A percentile compares a stretch with the other conserved stretches of the same genome.
These are phyloP conservation scores for Penicillium sp. DNA, from an alignment of 2,329 filamentous ascomycete species.

Conservation along the genomic window DNA sequence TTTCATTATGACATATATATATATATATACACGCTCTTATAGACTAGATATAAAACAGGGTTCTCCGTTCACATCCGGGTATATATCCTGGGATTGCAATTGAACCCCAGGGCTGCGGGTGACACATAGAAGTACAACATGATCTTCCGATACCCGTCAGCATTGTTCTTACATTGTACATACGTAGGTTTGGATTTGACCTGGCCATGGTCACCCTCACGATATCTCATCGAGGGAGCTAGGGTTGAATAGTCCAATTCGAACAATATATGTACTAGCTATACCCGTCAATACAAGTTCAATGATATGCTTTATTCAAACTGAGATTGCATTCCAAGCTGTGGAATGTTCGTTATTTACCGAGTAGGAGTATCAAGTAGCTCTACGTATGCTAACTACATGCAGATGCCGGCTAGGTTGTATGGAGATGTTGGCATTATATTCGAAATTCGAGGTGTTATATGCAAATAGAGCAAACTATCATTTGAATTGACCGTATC, in stretches of 20 bases:
- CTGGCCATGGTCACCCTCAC: not conserved
- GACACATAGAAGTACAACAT: not conserved
- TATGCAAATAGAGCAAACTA: not conserved
- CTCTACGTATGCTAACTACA: not conserved
- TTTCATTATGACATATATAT: not conserved
- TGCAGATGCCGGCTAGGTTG: not conserved
- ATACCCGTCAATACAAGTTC: not conserved
- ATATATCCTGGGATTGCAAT: not conserved
- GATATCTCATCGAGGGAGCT: not conserved
- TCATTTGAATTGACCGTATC: not conserved
- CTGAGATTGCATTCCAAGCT: not conserved
- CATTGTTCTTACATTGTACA: too few species aligned
- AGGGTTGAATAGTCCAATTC: not conserved
- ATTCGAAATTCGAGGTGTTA: not conserved
- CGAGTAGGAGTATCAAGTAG: not conserved
- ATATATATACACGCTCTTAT: too few species aligned
- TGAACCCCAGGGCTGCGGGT: not conserved
- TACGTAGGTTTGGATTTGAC: not conserved
- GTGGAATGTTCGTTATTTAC: constrained; percentile 2
- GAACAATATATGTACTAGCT: not conserved
- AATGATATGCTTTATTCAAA: not conserved
- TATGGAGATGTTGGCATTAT: not conserved
- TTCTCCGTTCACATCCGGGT: not conserved
- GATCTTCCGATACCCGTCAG: not conserved
- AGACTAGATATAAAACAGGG: not conserved